Conservation (phyloP, 1,284 basidiomycete species). For the Mycena citricolor region DNA sequence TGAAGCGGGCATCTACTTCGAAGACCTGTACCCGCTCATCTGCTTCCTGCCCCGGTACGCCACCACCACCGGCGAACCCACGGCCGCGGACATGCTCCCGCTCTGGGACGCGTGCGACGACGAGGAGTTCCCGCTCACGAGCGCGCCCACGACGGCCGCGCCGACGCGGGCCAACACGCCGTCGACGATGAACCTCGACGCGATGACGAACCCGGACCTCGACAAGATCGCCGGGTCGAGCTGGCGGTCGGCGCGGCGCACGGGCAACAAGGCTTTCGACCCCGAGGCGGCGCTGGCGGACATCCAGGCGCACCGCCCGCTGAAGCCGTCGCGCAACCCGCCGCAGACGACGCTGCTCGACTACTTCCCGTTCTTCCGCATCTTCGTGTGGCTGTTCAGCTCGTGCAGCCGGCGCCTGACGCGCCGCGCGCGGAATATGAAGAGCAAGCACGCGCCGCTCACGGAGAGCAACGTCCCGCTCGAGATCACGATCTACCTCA, state of each 20-base stretch:
- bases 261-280: constrained; percentile 42
- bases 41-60: constrained; percentile 61
- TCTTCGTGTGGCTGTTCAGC: constrained; percentile 43
- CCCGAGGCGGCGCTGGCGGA: constrained; percentile 55
- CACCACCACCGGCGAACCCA: constrained; percentile 6
- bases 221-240: no score
- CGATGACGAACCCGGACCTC: neutral
- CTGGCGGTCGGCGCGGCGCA: no score
- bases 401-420: no score
- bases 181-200: no score
- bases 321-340: constrained; percentile 55
- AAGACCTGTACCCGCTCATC: constrained; percentile 62
- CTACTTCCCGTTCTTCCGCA: constrained; percentile 54
- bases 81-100: constrained; percentile 51
- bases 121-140: constrained; percentile 28
- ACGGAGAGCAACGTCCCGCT: constrained; percentile 66
- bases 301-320: constrained; percentile 46
- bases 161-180: constrained; percentile 28
- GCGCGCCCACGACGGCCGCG: constrained; percentile 15
- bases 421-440: constrained; percentile 30
- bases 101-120: constrained; percentile 53
- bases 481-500: constrained; percentile 53
- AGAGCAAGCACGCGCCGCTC: constrained; percentile 39
- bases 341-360: constrained; percentile 48
- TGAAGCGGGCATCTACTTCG: constrained; percentile 62